Base-by-base conservation (phyloP, 345 rosid species). In the Bruguiera sexangula region DNA sequence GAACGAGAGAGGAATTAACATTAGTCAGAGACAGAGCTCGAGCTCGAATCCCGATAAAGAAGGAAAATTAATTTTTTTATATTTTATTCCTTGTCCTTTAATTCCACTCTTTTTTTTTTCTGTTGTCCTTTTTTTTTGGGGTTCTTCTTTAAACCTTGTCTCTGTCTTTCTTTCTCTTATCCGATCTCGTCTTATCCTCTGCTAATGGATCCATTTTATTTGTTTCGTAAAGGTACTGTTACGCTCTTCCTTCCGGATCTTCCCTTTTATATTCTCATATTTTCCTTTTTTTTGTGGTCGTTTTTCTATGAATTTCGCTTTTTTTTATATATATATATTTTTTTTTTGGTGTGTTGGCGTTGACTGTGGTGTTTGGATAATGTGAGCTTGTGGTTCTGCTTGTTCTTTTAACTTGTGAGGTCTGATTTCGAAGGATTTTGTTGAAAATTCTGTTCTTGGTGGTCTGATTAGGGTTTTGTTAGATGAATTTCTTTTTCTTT, bases 171-270 rank as follows among this genome's bases (percentile, higher is more conserved):
- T 57, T 19, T 51, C 63, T 66, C 51, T 72, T 46, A 51, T 65
- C 67, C 67, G 62, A 66, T 72, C 68, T 80, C 50, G 67, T 72
- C 71, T 43, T 63, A 51, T 75, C 62, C 22, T 77, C 82, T 69
- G 71, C 70, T 54, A 90, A 56, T 90, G 93, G 91, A 88, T 84
- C 89, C 85, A 60, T 85, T 84, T 71, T 74, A 79, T 85, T 86
- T 86, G 80, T 75, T 90, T 76, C 88, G 83, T 31, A 82, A 86
- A 86, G 96, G 93, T 89, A 75, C 75, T 65, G 2, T 2, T 5
- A 1, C 34, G 37, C 3, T 10, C 29, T 27, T 15, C 34, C 29
- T 62, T 75, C 19, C 3, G 16, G 19, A 43, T n/a, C 24, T 62
- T 6, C 30, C 16, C 21, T 10, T 55, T 55, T 22, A 55, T n/a